A percentile compares a stretch with the other conserved stretches of the same genome.
These are phyloP conservation scores for Scedosporium apiospermum DNA, from an alignment of 2,329 filamentous ascomycete genomes.

Conservation along the genomic window DNA sequence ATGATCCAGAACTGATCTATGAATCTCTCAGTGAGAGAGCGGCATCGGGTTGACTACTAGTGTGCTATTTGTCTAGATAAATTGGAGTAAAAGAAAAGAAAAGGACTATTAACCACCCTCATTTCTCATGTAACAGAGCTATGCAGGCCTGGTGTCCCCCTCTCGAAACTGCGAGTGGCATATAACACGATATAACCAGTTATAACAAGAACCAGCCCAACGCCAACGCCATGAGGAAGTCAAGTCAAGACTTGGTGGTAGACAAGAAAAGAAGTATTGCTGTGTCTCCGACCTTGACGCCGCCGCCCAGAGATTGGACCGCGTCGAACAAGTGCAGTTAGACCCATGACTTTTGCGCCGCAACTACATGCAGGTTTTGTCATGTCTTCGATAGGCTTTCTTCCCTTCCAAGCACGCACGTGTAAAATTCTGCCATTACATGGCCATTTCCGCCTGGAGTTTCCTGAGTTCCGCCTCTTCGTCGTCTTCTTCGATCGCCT, in stretches of 20 bases:
- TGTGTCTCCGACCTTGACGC: neutral
- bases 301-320: neutral
- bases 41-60: neutral
- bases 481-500: constrained; percentile 69
- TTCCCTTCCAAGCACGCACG: neutral
- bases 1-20: neutral
- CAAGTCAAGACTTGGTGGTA: neutral
- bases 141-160: neutral
- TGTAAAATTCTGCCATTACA: constrained; percentile 41
- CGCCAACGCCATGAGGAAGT: neutral
- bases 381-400: neutral
- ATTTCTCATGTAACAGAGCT: neutral
- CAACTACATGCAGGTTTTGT: neutral
- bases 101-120: neutral
- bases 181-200: neutral
- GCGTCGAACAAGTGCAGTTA: neutral
- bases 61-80: neutral
- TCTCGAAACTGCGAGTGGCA: neutral
- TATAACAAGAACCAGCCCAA: constrained; percentile 1
- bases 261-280: neutral
- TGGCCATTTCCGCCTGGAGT: constrained; percentile 94
- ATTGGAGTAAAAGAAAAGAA: neutral
- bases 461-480: constrained; percentile 92
- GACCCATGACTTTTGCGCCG: neutral
- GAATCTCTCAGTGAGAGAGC: neutral